A percentile compares a stretch with the other conserved stretches of the same genome.
phyloP scores from a whole-genome alignment of 371 early-diverging fungal species.

The Fennellomyces sp. region DNA sequence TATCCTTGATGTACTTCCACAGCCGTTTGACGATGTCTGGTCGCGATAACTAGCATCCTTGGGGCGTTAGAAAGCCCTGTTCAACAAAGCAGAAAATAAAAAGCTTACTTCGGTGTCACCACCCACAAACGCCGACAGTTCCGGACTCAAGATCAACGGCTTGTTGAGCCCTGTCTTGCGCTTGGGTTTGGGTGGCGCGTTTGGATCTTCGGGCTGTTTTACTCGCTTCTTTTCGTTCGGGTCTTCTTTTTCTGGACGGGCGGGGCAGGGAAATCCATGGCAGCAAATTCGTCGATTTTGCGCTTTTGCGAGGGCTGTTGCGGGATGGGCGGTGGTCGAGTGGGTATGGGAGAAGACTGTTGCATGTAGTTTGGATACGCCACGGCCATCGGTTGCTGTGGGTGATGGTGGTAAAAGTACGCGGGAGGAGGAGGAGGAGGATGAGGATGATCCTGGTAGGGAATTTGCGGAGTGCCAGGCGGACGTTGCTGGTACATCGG shows the following conservation, averaged over 20 bases:
- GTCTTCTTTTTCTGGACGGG: conserved; percentile 16
- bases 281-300: conserved; percentile 1
- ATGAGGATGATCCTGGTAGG: background rate
- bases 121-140: conserved; percentile 49
- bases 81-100: too few species aligned
- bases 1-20: conserved; percentile 63
- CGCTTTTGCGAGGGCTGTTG: background rate
- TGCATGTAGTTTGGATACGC: background rate
- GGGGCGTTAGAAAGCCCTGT: too few species aligned
- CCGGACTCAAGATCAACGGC: conserved; percentile 51
- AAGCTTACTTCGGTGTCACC: conserved; percentile 53
- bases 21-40: conserved; percentile 59
- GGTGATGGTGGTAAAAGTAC: conserved; percentile 11
- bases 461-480: background rate
- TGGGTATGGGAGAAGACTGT: conserved; percentile 1
- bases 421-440: background rate
- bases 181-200: conserved; percentile 53
- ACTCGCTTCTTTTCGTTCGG: conserved; percentile 25
- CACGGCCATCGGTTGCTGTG: conserved; percentile 4
- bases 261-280: background rate
- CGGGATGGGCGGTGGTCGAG: background rate
- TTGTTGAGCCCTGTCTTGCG: conserved; percentile 55
- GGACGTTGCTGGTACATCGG: conserved; percentile 13
- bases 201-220: conserved; percentile 39
- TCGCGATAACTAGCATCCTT: conserved; percentile 56